Evolutionary conservation across 805 yeast species (phyloP).

Genomic region (Candida montana): DNA sequence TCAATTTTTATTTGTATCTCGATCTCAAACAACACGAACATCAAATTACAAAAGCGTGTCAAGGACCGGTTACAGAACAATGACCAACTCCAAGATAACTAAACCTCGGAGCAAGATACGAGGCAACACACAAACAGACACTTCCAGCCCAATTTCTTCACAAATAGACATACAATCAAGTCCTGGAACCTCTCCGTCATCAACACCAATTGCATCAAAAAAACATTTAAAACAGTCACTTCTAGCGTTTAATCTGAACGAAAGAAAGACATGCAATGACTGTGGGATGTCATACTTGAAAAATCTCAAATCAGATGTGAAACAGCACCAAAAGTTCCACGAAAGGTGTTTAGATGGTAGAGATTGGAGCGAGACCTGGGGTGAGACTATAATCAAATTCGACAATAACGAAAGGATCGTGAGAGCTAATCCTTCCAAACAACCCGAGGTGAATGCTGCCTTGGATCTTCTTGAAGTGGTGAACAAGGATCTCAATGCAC

Average conservation of each 20-base stretch:
- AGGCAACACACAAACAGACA: not conserved
- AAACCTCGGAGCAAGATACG: not conserved
- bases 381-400: conserved; percentile 14
- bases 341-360: conserved; percentile 42
- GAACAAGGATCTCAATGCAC: conserved; percentile 59
- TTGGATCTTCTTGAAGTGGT: conserved; percentile 44
- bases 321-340: conserved; percentile 50
- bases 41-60: too few species aligned
- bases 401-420: conserved; percentile 27
- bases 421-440: conserved; percentile 29
- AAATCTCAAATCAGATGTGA: conserved; percentile 36
- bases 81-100: not conserved
- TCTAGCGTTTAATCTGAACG: conserved; percentile 17
- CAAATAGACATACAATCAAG: conserved; percentile 5
- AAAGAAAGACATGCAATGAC: conserved; percentile 33
- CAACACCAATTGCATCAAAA: not conserved
- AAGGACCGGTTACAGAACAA: not conserved
- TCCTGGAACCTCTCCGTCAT: conserved; percentile 12
- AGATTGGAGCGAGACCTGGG: conserved; percentile 40
- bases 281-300: conserved; percentile 52
- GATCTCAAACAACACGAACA: too few species aligned
- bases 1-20: not conserved
- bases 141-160: conserved; percentile 13
- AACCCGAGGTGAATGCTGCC: conserved; percentile 30
- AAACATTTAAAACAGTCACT: conserved; percentile 13